Conservation (phyloP, 208 protist species). For the Porcisia hertigi region DNA sequence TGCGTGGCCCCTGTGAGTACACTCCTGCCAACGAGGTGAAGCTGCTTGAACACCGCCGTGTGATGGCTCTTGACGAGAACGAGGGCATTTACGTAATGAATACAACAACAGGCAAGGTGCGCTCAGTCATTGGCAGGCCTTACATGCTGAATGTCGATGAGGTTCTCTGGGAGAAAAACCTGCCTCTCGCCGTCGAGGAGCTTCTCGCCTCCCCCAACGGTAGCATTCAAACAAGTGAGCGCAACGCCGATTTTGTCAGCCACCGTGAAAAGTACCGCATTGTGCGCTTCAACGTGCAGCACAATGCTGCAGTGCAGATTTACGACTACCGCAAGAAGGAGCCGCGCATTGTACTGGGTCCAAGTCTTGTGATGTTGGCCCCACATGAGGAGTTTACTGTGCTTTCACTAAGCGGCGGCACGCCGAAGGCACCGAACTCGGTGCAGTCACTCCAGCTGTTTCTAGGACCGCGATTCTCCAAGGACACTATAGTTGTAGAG, state of each 20-base stretch:
- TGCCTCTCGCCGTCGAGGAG: constrained; percentile 90
- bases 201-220: constrained; percentile 76
- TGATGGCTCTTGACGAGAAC: constrained; percentile 96
- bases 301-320: constrained; percentile 97
- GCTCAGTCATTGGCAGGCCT: constrained; percentile 83
- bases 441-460: constrained; percentile 93
- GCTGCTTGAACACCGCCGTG: constrained; percentile 85
- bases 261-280: constrained; percentile 73
- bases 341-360: constrained; percentile 93
- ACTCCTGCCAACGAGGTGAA: constrained; percentile 89
- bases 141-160: constrained; percentile 95
- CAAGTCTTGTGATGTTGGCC: constrained; percentile 93
- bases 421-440: constrained; percentile 92
- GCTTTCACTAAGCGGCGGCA: constrained; percentile 92
- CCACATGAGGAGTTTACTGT: constrained; percentile 97
- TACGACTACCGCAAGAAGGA: constrained; percentile 93
- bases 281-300: constrained; percentile 94
- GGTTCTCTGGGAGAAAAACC: constrained; percentile 95
- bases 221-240: constrained; percentile 36
- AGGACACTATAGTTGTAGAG: constrained; percentile 94
- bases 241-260: constrained; percentile 31
- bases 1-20: constrained; percentile 93
- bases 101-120: constrained; percentile 86
- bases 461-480: constrained; percentile 95
- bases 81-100: constrained; percentile 97